Conservation (phyloP, 805 yeast genomes). For the Metschnikowia picachoensis region DNA sequence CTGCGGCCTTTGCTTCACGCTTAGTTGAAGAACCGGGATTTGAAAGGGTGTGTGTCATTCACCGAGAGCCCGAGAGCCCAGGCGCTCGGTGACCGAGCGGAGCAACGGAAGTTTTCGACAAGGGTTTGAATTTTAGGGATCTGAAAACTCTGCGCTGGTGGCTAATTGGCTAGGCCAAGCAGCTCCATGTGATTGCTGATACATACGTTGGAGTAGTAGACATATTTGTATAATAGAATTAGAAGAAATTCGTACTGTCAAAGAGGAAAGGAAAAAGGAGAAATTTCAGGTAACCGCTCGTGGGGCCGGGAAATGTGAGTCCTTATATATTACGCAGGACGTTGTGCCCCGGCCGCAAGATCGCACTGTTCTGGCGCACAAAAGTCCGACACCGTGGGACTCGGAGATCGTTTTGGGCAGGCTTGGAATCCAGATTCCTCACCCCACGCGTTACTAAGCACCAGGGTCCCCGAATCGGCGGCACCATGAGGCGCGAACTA, state of each 20-base stretch:
- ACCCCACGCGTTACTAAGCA: not conserved
- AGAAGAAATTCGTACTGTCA: conserved; percentile 3
- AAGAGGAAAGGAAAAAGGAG: conserved; percentile 2
- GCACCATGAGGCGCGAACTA: no score
- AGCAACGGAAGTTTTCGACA: not conserved
- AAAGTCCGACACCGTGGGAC: conserved; percentile 10
- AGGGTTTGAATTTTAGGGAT: no score
- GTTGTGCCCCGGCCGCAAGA: conserved; percentile 6
- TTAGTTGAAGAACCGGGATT: no score
- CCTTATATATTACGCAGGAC: conserved; percentile 16
- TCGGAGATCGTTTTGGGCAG: not conserved
- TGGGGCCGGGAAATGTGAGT: conserved; percentile 12
- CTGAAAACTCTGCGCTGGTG: no score
- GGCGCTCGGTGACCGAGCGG: not conserved
- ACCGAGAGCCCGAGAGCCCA: not conserved
- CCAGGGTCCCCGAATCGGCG: not conserved
- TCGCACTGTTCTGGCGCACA: conserved; percentile 13
- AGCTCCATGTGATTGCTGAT: not conserved
- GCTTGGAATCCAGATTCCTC: not conserved
- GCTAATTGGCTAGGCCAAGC: no score
- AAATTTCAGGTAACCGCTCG: conserved; percentile 2
- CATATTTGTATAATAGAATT: conserved; percentile 21
- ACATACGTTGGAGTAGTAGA: conserved; percentile 46
- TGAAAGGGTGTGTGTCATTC: not conserved
- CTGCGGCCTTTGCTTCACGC: no score